Percentiles rank a stretch among this genome's conserved stretches.
These are phyloP conservation scores for Fraxinus dipetala DNA, from an alignment of 305 asterid genomes.

Conservation along the genomic window DNA sequence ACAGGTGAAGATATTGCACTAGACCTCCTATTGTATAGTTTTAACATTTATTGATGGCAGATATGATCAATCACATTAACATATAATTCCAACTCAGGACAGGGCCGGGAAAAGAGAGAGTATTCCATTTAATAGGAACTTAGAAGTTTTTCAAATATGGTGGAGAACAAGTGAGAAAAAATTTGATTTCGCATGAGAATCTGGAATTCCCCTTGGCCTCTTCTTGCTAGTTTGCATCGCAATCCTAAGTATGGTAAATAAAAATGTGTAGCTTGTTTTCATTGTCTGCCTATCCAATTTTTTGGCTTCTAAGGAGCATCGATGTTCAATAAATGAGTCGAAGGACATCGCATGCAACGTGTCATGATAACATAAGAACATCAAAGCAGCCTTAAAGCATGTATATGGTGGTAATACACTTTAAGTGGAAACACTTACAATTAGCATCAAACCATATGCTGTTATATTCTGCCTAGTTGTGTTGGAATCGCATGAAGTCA, in stretches of 20 bases:
- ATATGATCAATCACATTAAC: background rate
- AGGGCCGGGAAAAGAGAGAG: background rate
- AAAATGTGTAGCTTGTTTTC: background rate
- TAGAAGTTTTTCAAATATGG: background rate
- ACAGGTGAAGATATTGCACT: background rate
- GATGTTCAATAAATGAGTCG: background rate
- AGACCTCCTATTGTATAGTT: background rate
- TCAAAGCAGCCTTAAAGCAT: background rate
- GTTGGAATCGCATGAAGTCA: conserved; percentile 63
- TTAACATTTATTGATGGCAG: background rate
- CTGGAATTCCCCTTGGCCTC: background rate
- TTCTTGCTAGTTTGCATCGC: background rate
- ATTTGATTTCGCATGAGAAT: background rate
- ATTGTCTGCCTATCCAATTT: background rate
- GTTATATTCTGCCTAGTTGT: conserved; percentile 61
- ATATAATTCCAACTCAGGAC: background rate
- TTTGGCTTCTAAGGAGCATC: background rate
- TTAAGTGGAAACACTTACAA: conserved; percentile 51
- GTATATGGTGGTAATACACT: background rate
- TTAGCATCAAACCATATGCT: conserved; percentile 59
- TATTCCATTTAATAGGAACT: background rate
- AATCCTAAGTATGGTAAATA: background rate
- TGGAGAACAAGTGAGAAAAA: background rate
- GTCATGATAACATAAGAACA: background rate
- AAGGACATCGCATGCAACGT: background rate